Conservation (phyloP, 1,284 basidiomycete genomes). For the Wallemia mellicola region DNA sequence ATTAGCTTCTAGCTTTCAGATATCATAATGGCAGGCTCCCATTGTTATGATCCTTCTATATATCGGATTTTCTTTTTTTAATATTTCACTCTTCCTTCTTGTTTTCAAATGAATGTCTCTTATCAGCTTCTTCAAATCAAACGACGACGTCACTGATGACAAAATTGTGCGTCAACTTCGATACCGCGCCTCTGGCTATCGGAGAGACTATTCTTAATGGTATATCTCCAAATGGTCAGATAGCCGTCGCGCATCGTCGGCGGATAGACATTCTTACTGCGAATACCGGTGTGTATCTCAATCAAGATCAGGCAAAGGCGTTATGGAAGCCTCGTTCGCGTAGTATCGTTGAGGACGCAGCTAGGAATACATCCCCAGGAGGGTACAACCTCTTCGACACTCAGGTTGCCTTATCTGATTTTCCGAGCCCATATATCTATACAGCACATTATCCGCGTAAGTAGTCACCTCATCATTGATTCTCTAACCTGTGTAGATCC, state of each 20-base stretch:
- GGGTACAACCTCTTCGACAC: background rate
- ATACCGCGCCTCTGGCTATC: background rate
- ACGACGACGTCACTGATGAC: no score
- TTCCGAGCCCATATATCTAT: background rate
- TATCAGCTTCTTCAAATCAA: no score
- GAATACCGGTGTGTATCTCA: background rate
- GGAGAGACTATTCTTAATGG: background rate
- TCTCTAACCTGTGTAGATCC: background rate
- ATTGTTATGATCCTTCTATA: no score
- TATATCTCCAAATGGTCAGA: background rate
- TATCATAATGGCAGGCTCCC: no score
- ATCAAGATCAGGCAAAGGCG: background rate
- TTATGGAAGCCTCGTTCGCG: background rate
- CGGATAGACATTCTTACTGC: background rate
- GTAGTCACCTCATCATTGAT: background rate
- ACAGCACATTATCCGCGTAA: background rate
- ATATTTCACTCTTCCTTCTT: no score
- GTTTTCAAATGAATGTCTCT: no score
- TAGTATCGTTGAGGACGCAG: background rate
- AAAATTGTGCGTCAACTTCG: background rate
- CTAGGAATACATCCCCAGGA: background rate
- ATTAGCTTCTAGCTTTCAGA: no score
- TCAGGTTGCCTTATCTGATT: background rate
- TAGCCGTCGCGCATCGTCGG: background rate
- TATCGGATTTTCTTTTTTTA: no score